Evolutionary conservation across 768 basidiomycete genomes (phyloP).

Genomic region (Pulveroboletus sp.): DNA sequence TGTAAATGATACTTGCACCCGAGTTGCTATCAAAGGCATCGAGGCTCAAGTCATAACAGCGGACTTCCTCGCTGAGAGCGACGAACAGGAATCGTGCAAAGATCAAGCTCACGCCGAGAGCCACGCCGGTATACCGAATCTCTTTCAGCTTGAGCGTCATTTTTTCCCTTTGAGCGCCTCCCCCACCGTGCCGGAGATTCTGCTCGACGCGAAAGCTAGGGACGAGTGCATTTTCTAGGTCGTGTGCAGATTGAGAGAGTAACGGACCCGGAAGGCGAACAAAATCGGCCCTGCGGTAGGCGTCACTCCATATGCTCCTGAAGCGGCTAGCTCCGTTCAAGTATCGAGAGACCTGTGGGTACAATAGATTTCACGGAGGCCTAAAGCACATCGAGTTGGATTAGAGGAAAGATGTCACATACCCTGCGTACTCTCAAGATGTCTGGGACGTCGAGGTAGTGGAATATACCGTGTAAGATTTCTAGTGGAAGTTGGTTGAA

Average conservation of each 20-base stretch:
- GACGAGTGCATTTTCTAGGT: slow-evolving; percentile 14
- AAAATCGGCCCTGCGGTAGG: slow-evolving; percentile 12
- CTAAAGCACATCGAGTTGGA: neutral
- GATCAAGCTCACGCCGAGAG: slow-evolving; percentile 3
- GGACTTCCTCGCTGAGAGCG: slow-evolving; percentile 10
- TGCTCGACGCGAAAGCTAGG: slow-evolving; percentile 5
- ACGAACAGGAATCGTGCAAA: slow-evolving; percentile 15
- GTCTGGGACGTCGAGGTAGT: slow-evolving; percentile 16
- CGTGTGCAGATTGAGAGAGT: slow-evolving; percentile 7
- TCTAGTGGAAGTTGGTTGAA: slow-evolving; percentile 14
- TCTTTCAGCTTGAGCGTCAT: neutral
- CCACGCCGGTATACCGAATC: slow-evolving; percentile 6
- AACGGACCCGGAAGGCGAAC: slow-evolving; percentile 18
- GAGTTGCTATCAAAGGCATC: neutral
- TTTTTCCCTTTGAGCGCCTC: neutral
- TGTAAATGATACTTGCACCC: slow-evolving; percentile 8
- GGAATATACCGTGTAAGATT: slow-evolving; percentile 6
- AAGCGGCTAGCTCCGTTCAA: slow-evolving; percentile 2
- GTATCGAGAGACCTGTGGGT: slow-evolving; percentile 9
- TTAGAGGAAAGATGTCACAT: neutral
- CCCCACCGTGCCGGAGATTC: neutral
- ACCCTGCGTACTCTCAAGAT: slow-evolving; percentile 16
- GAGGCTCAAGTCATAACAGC: slow-evolving; percentile 12
- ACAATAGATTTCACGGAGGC: neutral
- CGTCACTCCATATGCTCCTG: slow-evolving; percentile 14